Evolutionary conservation across 495 filamentous ascomycete genomes (phyloP).

Genomic region (Aspergillus biplanus): DNA sequence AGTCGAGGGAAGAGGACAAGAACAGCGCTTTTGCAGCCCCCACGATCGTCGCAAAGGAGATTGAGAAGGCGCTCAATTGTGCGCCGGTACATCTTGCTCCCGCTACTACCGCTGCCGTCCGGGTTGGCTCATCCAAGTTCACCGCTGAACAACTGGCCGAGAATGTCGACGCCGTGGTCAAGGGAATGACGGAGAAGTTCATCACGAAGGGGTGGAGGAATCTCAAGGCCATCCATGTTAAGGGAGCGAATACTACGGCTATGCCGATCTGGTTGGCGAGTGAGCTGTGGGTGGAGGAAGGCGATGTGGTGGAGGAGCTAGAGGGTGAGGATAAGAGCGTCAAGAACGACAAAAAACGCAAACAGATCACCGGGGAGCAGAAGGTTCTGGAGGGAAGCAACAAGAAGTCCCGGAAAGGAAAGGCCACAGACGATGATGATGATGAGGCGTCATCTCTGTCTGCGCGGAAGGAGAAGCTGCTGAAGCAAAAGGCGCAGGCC

Average conservation of each 20-base stretch:
- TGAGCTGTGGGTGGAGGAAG: constrained; percentile 85
- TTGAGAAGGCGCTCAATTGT: constrained; percentile 68
- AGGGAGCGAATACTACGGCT: constrained; percentile 81
- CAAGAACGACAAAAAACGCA: constrained; percentile 70
- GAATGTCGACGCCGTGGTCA: constrained; percentile 75
- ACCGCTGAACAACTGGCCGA: constrained; percentile 73
- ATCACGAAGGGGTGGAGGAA: constrained; percentile 84
- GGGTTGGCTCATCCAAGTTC: constrained; percentile 73
- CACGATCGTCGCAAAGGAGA: constrained; percentile 66
- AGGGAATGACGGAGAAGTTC: constrained; percentile 71
- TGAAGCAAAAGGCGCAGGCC: constrained; percentile 55
- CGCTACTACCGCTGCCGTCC: constrained; percentile 64
- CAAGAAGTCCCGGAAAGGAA: constrained; percentile 59
- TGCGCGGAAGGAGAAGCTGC: constrained; percentile 63
- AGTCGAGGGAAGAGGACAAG: constrained; percentile 36
- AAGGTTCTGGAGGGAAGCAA: constrained; percentile 56
- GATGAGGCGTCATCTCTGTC: constrained; percentile 53
- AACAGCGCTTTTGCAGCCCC: constrained; percentile 47
- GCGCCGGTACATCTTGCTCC: constrained; percentile 76
- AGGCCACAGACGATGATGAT: constrained; percentile 49
- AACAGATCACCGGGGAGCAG: constrained; percentile 56
- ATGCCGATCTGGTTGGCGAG: constrained; percentile 90
- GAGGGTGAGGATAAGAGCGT: constrained; percentile 47
- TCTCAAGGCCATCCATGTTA: constrained; percentile 82
- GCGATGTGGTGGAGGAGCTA: constrained; percentile 69